phyloP scores from a whole-genome alignment of 805 yeast species.

The Kodamaea sagamina region DNA sequence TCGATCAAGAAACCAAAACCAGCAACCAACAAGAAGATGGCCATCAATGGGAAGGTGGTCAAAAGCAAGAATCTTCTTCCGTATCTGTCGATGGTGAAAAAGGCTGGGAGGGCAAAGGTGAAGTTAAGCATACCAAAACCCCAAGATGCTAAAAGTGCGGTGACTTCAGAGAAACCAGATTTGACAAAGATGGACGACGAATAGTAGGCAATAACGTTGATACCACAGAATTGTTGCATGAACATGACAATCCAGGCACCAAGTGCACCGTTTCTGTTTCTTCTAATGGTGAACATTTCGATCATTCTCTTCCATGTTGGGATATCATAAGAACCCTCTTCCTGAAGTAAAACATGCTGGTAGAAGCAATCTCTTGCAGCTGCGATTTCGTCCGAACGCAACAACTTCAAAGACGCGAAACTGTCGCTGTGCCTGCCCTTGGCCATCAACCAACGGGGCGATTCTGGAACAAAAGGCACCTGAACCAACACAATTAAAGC shows the following conservation, averaged over 20 bases:
- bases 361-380: constrained; percentile 70
- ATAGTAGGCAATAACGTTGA: constrained; percentile 85
- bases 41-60: constrained; percentile 64
- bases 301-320: constrained; percentile 48
- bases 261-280: constrained; percentile 80
- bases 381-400: constrained; percentile 49
- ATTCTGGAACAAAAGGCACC: constrained; percentile 63
- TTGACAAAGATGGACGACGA: constrained; percentile 73
- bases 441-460: constrained; percentile 69
- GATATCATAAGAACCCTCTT: constrained; percentile 54
- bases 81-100: constrained; percentile 73
- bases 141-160: constrained; percentile 76
- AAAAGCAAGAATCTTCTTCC: constrained; percentile 69
- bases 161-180: constrained; percentile 61
- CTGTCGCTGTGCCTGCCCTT: constrained; percentile 53
- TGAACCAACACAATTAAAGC: constrained; percentile 53
- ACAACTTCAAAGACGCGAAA: constrained; percentile 45
- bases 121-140: constrained; percentile 85
- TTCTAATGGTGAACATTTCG: constrained; percentile 68
- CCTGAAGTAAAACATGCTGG: constrained; percentile 57
- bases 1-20: constrained; percentile 76
- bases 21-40: constrained; percentile 57
- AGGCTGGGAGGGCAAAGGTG: constrained; percentile 80
- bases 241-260: constrained; percentile 84
- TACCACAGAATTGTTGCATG: constrained; percentile 90